These are phyloP conservation scores for Pythium diclinum DNA, from an alignment of 352 stramenopile genomes.

Conservation along the genomic window DNA sequence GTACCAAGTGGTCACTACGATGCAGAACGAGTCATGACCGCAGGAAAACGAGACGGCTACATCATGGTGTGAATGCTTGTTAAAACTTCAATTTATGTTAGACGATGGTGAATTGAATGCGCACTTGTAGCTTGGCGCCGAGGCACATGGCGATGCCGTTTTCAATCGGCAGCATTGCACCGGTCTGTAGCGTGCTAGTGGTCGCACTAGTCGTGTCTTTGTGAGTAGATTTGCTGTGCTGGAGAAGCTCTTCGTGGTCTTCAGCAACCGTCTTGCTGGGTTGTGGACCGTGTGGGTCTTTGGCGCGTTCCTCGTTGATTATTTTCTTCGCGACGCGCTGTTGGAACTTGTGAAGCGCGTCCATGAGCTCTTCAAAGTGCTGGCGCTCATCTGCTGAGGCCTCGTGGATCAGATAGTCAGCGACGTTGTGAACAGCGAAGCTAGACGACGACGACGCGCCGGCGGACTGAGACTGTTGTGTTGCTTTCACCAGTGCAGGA, in stretches of 20 bases:
- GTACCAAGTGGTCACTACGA: too few species aligned
- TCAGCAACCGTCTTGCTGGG: background rate
- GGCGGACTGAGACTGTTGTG: background rate
- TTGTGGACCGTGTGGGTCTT: background rate
- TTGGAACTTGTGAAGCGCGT: constrained; percentile 45
- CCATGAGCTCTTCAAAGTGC: constrained; percentile 61
- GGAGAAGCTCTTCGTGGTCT: background rate
- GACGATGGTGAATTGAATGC: constrained; percentile 42
- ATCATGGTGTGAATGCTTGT: background rate
- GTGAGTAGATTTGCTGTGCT: background rate
- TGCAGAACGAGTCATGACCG: background rate
- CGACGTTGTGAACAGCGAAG: constrained; percentile 23
- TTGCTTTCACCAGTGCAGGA: background rate
- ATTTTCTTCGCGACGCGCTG: constrained; percentile 5
- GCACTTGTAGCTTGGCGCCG: constrained; percentile 37
- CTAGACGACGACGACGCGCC: background rate
- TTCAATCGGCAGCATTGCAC: constrained; percentile 25
- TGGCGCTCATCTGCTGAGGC: constrained; percentile 36
- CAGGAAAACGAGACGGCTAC: background rate
- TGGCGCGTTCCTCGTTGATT: background rate
- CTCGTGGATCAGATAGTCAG: constrained; percentile 53
- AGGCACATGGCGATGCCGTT: constrained; percentile 40
- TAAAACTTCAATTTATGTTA: background rate
- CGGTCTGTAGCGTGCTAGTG: background rate
- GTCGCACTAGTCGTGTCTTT: background rate